Base-by-base conservation (phyloP, 2,329 filamentous ascomycete species). In the Colletotrichum limetticola region DNA sequence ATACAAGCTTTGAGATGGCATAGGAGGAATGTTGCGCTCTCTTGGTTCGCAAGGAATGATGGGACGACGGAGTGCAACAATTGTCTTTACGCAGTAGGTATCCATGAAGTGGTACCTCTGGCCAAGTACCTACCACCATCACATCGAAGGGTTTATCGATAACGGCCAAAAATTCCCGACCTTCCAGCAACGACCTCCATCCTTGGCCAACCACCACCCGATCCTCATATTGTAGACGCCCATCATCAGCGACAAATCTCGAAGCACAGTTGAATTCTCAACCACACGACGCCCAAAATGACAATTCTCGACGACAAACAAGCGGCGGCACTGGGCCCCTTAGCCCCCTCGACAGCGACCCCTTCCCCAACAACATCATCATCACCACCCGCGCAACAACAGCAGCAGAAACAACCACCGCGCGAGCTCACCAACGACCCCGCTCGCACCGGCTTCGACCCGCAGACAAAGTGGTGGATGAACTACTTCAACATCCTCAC, bases 401-500 rank as follows among this genome's bases (percentile, higher is more conserved):
- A 56, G 42, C 42, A 49, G 42, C 42, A 49, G 42, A 49, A 49
- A 66, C 66, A 66, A 49, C 71, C 78, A 68, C 80, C 77, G 72
- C 77, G 73, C 74, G 80, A 85, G 79, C 82, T 89, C 76, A 77
- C 84, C 76, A 92, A 92, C 81, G 88, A 92, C 81, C 90, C 90
- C 55, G 81, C 85, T 71, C 86, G 88, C 75, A 92, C 90, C 26
- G 90, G 90, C 76, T 92, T 92, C 85, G 89, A 91, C 82, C 90
- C 91, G 64, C 78, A 86, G 76, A 87, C 85, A 58, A 83, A 83
- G 74, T 90, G 88, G 87, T 98, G 94, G 93, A 89, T 93, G 81
- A 97, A 94, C 85, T 93, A 95, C 86, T 98, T 97, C 88, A 90
- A 90, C 78, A 93, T 95, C 83, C 86, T 97, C 62, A 91, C 93